Evolutionary conservation across 768 basidiomycete genomes (phyloP), one percentile per base, ranked within the genome.

Genomic region (Fistulinella prunicolor): DNA sequence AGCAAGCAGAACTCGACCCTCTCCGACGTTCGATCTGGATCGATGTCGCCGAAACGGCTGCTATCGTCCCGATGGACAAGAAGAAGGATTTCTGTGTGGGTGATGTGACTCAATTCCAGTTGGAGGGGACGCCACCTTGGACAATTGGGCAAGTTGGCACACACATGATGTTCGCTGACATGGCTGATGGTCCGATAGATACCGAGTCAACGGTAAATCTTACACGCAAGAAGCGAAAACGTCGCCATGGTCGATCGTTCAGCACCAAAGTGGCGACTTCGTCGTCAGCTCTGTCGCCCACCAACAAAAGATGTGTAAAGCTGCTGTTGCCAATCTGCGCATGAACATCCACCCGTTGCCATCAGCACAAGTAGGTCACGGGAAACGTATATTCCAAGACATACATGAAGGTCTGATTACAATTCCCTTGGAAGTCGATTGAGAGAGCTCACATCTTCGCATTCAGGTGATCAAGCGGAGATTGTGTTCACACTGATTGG

Each of bases 121-220:
- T 99, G 14, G 92, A 96, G 67, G 96, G 96, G 37, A 88, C 82
- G 26, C 87, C 94, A 14, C 93, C 95, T 4, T 98, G 94, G 93
- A 85, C 81, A 4, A 80, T 97, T 44, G 84, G 83, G 87, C 91
- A 57, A 37, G 82, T 54, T 23, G 28, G 10, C 20, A 14, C 10
- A 37, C 28, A 29, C n/a, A 14, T 21, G 28, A 44, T 29, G 28
- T 21, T 23, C 17, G 35, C 28, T n/a, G 8, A 21, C 21, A 9
- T 50, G 22, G 23, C 39, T 51, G 23, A 65, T 12, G 39, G n/a
- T 34, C 29, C 14, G 39, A 12, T 55, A 94, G 91, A 49, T 94
- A 94, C 66, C 80, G 81, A 28, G 80, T 92, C 64, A 86, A 92
- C 50, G 84, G 85, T 42, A 89, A 85, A 65, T 64, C 76, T 16